Base-by-base conservation (phyloP, 306 rosid genomes). In the Bauhinia variegata region DNA sequence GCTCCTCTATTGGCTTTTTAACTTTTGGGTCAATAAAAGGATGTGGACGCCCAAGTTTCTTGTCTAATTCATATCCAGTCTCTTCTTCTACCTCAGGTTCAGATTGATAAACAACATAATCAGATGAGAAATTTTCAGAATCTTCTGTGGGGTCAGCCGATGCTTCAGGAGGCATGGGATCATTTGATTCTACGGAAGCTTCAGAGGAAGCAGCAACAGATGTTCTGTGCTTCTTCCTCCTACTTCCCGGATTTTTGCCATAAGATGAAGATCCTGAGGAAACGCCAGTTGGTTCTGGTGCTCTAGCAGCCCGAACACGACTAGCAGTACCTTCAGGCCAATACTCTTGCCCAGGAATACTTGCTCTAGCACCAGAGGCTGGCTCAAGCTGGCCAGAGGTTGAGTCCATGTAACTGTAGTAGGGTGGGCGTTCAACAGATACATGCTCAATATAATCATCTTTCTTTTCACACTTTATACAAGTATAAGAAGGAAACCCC, bases 321-420 rank as follows among this genome's bases (percentile, higher is more conserved):
- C 78, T 84, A 39, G 88, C 90, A 60, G 99, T 93, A 48, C 99
- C 99, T 73, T 93, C 99, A 19, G 97, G 96, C 99, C 97, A 93
- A 77, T 79, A 93, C 16, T 93, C 95, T 33, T 77, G 79, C n/a
- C 70, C 96, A 0, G 97, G 99, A 80, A 93, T 83, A 78, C 97
- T 90, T 19, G 99, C 89, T 39, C 99, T 87, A 60, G 97, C 99
- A 31, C 99, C 99, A 17, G 99, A 93, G 23, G 99, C 99, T 0
- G 99, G 99, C 69, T 93, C 99, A 18, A 93, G 88, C 84, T 83
- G 86, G 70, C 97, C 99, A 1, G 99, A 93, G 63, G 96, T 90
- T 1, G 97, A 88, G 77, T 93, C 97, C 86, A 82, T 36, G 80
- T 90, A 93, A 77, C 79, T 79, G 57, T 90, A 47, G 32, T 93